These are phyloP conservation scores for Scedosporium aurantiacum DNA, from an alignment of 2,329 filamentous ascomycete genomes.

Conservation along the genomic window DNA sequence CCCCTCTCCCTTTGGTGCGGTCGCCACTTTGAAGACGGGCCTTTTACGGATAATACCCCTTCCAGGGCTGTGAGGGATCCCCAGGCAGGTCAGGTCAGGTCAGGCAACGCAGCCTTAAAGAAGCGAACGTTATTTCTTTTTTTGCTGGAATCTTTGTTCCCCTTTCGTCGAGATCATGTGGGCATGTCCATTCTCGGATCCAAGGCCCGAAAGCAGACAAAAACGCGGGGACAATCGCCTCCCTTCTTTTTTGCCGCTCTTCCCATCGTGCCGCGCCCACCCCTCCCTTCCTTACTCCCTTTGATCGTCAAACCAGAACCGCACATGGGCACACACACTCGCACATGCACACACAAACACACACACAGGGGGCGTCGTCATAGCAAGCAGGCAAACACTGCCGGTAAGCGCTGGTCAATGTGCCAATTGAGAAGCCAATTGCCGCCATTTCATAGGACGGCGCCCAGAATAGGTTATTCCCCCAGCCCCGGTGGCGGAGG, in stretches of 20 bases:
- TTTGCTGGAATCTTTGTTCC: background rate
- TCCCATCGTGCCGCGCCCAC: background rate
- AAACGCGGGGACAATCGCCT: background rate
- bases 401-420: no score
- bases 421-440: background rate
- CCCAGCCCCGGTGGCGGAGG: background rate
- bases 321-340: no score
- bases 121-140: background rate
- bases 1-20: background rate
- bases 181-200: background rate
- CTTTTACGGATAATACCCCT: background rate
- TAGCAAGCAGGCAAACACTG: background rate
- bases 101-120: background rate
- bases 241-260: background rate
- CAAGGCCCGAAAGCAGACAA: background rate
- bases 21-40: constrained; percentile 1
- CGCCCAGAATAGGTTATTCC: background rate
- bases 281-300: background rate
- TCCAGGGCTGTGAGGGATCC: background rate
- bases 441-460: background rate
- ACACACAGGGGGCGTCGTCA: background rate
- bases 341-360: no score
- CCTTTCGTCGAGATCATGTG: background rate
- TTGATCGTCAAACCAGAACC: background rate
- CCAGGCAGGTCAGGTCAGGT: no score